A percentile compares a stretch with the other conserved stretches of the same genome.
Conservation (phyloP, 495 filamentous ascomycete species). For the Immersiella caudata region DNA sequence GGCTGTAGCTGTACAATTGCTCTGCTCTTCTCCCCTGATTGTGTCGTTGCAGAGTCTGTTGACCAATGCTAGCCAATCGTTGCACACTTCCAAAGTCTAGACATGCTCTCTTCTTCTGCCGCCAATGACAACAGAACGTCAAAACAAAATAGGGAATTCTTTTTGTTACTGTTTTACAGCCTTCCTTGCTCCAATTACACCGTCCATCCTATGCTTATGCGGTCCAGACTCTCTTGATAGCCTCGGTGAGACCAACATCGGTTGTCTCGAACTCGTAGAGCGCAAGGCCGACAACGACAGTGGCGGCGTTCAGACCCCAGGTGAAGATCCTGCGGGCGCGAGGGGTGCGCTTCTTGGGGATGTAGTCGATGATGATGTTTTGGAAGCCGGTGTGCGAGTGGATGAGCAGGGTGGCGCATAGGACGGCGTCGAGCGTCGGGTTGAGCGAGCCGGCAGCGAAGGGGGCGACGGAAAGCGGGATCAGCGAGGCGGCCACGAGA, state of each 20-base stretch:
- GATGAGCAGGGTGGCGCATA: conserved; percentile 80
- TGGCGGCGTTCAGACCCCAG: conserved; percentile 79
- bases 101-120: not conserved
- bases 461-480: conserved; percentile 86
- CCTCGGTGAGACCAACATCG: conserved; percentile 91
- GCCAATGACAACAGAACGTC: not conserved
- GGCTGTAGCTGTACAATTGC: not conserved
- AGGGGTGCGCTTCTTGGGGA: conserved; percentile 72
- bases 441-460: conserved; percentile 91
- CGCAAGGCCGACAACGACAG: conserved; percentile 79
- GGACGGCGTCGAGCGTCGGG: conserved; percentile 81
- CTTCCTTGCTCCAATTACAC: conserved; percentile 14
- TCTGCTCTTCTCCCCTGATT: not conserved
- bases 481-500: conserved; percentile 70
- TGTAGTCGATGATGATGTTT: conserved; percentile 86
- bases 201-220: conserved; percentile 47
- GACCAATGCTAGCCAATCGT: not conserved
- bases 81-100: not conserved
- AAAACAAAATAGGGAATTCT: not conserved
- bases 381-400: conserved; percentile 96
- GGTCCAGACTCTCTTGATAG: conserved; percentile 81
- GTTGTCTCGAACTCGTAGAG: conserved; percentile 99
- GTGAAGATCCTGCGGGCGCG: conserved; percentile 62
- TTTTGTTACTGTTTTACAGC: not conserved
- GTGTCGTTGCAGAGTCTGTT: not conserved